These are phyloP conservation scores for Talaromyces rugulosus DNA, from an alignment of 2,329 filamentous ascomycete genomes.

Conservation along the genomic window DNA sequence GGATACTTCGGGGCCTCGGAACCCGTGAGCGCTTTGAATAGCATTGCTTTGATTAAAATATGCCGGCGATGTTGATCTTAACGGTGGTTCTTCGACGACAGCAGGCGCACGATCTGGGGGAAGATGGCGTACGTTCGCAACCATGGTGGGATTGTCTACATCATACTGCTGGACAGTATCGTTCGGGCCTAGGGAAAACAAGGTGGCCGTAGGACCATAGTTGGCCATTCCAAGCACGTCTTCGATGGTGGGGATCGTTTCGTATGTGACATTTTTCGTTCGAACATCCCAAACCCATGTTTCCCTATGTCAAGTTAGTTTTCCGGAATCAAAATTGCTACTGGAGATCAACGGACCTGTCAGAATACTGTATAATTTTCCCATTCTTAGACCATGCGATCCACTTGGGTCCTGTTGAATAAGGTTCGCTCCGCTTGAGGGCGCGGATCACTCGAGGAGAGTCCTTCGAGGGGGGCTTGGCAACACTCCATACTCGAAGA, in stretches of 20 bases:
- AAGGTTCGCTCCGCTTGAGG: constrained; percentile 69
- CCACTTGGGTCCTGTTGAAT: constrained; percentile 78
- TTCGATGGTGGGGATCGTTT: constrained; percentile 79
- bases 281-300: constrained; percentile 95
- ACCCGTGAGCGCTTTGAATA: constrained; percentile 20
- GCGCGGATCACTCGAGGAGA: constrained; percentile 84
- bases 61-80: constrained; percentile 22
- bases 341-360: constrained; percentile 62
- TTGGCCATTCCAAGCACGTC: constrained; percentile 77
- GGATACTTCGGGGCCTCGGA: constrained; percentile 53
- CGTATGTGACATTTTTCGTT: constrained; percentile 93
- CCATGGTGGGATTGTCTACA: constrained; percentile 77
- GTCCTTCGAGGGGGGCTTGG: constrained; percentile 70
- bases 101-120: constrained; percentile 75
- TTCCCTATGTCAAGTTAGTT: constrained; percentile 53
- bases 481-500: constrained; percentile 91
- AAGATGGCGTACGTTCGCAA: constrained; percentile 82
- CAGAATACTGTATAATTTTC: constrained; percentile 85
- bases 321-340: not conserved
- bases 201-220: constrained; percentile 81
- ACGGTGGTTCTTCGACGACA: constrained; percentile 63
- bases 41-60: constrained; percentile 18
- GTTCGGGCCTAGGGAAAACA: constrained; percentile 86
- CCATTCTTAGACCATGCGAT: constrained; percentile 99
- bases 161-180: constrained; percentile 95